Evolutionary conservation across 176 grass and related monocot species (phyloP).

Genomic region (Bromus sterilis): DNA sequence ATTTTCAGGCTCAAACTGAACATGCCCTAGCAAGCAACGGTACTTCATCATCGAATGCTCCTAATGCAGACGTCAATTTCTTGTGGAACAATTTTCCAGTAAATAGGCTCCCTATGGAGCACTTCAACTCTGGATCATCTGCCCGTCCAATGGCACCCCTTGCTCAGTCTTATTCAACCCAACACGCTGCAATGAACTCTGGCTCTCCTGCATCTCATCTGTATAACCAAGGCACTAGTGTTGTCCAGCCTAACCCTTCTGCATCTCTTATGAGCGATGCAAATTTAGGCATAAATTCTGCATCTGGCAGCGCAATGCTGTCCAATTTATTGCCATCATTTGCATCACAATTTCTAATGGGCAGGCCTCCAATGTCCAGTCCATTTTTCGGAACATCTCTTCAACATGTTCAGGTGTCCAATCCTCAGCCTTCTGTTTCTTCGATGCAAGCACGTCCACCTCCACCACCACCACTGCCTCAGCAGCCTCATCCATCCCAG

Average conservation of each 20-base stretch:
- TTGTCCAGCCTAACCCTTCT: slow-evolving; percentile 22
- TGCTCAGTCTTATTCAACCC: slow-evolving; percentile 58
- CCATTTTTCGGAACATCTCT: slow-evolving; percentile 33
- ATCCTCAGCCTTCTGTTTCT: slow-evolving; percentile 41
- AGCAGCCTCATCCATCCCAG: slow-evolving; percentile 81
- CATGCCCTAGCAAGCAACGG: slow-evolving; percentile 38
- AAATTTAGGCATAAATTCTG: slow-evolving; percentile 32
- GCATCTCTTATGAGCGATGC: slow-evolving; percentile 35
- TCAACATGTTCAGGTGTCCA: slow-evolving; percentile 46
- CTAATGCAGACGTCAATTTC: slow-evolving; percentile 56
- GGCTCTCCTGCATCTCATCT: slow-evolving; percentile 31
- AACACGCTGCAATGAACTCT: slow-evolving; percentile 36
- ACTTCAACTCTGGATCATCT: slow-evolving; percentile 49
- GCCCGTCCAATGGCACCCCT: slow-evolving; percentile 40
- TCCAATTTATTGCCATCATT: slow-evolving; percentile 49
- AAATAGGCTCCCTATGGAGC: slow-evolving; percentile 49
- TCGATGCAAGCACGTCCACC: slow-evolving; percentile 46
- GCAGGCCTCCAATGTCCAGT: slow-evolving; percentile 35
- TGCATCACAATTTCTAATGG: slow-evolving; percentile 40
- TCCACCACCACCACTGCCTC: slow-evolving; percentile 71
- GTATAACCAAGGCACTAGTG: slow-evolving; percentile 34
- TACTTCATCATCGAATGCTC: slow-evolving; percentile 51
- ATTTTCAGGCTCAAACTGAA: slow-evolving; percentile 72
- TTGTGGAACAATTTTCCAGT: slow-evolving; percentile 59
- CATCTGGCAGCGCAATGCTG: slow-evolving; percentile 35